Evolutionary conservation across 1,139 yeast genomes (phyloP).

Genomic region (Hyphopichia fennica): DNA sequence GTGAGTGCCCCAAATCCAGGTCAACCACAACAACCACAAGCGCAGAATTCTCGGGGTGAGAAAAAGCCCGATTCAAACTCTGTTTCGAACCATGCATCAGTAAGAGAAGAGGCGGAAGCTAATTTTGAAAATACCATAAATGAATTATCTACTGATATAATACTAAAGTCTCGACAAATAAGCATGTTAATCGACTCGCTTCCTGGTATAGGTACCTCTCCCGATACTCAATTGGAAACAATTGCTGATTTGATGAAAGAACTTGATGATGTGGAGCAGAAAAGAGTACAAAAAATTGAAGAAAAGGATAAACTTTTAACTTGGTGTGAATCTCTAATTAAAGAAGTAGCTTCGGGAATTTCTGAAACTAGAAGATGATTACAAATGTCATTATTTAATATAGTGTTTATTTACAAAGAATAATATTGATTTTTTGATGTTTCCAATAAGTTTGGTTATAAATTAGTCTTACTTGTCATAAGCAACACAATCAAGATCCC

Average conservation of each 20-base stretch:
- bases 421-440: no score
- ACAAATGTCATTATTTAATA: not conserved
- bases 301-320: slow-evolving; percentile 66
- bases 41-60: slow-evolving; percentile 17
- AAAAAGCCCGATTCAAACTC: slow-evolving; percentile 13
- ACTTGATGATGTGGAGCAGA: slow-evolving; percentile 59
- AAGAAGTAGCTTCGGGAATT: slow-evolving; percentile 59
- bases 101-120: slow-evolving; percentile 17
- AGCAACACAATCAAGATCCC: slow-evolving; percentile 38
- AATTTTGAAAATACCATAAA: slow-evolving; percentile 58
- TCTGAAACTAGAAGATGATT: slow-evolving; percentile 34
- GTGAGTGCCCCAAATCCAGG: slow-evolving; percentile 49
- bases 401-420: not conserved
- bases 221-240: slow-evolving; percentile 65
- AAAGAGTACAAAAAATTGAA: slow-evolving; percentile 56
- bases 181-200: slow-evolving; percentile 81
- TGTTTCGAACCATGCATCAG: slow-evolving; percentile 16
- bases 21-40: slow-evolving; percentile 16
- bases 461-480: slow-evolving; percentile 7
- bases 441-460: not conserved
- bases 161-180: slow-evolving; percentile 83
- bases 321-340: slow-evolving; percentile 69
- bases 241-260: slow-evolving; percentile 67
- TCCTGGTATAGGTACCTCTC: slow-evolving; percentile 91
- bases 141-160: slow-evolving; percentile 80